A percentile compares a stretch with the other conserved stretches of the same genome.
Evolutionary conservation across 345 rosid genomes (phyloP).

Genomic region (Lepidium didymum): DNA sequence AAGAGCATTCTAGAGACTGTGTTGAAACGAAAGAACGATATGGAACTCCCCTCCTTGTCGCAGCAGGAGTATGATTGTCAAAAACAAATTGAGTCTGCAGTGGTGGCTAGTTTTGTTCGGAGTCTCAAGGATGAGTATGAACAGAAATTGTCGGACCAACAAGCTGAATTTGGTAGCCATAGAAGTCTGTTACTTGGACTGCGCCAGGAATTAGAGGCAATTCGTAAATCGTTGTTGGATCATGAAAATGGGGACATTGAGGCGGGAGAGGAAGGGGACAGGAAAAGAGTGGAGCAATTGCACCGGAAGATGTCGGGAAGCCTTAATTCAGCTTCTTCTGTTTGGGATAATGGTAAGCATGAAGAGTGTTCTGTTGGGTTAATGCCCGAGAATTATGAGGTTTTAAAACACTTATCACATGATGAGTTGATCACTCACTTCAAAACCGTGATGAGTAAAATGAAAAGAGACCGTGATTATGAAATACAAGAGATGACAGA

Average conservation of each 20-base stretch:
- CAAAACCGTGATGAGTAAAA: slow-evolving; percentile 68
- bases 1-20: slow-evolving; percentile 33
- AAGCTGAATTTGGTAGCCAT: slow-evolving; percentile 26
- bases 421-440: slow-evolving; percentile 47
- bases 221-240: slow-evolving; percentile 41
- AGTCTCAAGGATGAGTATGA: slow-evolving; percentile 55
- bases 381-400: slow-evolving; percentile 49
- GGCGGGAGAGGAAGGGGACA: slow-evolving; percentile 32
- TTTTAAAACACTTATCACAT: slow-evolving; percentile 33
- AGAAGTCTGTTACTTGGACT: slow-evolving; percentile 39
- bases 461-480: slow-evolving; percentile 75
- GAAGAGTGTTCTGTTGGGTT: slow-evolving; percentile 36
- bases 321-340: slow-evolving; percentile 36
- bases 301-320: slow-evolving; percentile 51
- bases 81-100: slow-evolving; percentile 43
- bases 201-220: slow-evolving; percentile 60
- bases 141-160: slow-evolving; percentile 38
- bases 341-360: slow-evolving; percentile 58
- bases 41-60: slow-evolving; percentile 36
- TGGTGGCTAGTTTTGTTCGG: slow-evolving; percentile 36
- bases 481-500: slow-evolving; percentile 57
- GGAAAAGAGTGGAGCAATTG: slow-evolving; percentile 36
- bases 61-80: slow-evolving; percentile 47
- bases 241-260: slow-evolving; percentile 59
- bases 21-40: slow-evolving; percentile 26